Base-by-base conservation (phyloP, 2,329 filamentous ascomycete species). In the Fusarium camptoceras region DNA sequence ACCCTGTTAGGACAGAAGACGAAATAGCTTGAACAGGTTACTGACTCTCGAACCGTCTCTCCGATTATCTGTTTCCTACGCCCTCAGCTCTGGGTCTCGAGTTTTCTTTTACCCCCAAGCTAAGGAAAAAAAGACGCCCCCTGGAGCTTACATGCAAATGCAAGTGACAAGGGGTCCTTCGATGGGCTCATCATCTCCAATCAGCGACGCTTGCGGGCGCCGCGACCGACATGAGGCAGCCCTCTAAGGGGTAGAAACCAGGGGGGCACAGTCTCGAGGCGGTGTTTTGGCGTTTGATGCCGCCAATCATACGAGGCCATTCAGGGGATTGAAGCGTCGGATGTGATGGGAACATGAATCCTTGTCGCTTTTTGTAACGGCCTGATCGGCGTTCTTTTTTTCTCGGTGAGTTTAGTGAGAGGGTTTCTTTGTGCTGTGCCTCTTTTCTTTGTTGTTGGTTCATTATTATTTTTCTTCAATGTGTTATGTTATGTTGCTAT, bases 301-400 rank as follows among this genome's bases (percentile, higher is more conserved):
- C 67, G 68, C 72, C 72, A 74, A 74, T 74, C 61, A 73, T 49
- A 55, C 30, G 50, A 56, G 55, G 56, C 37, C 44, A 53, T 71
- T 70, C 72, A 74, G 72, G 72, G 62, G 72, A 73, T 54, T 46
- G 50, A 58, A 61, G 65, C 47, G 28, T 70, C 55, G 59, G 63
- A 70, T 70, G 67, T 64, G 65, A 62, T 65, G 68, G 64, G 56
- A 58, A 49, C 53, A 61, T 57, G 57, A 41, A 72, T 68, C 71
- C 68, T 60, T 72, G 72, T 68, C 68, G 55, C 48, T 54, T 64
- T 71, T 58, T 68, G 59, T 61, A 74, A 74, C 72, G 70, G 72
- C 65, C 65, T 70, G 72, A 70, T 74, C 68, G 49, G 62, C 66
- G 50, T 70, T 49, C 50, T 53, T 59, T 53, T 70, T 48, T 55